Base-by-base conservation (phyloP, 1,284 basidiomycete genomes). In the Cryptococcus sp. region DNA sequence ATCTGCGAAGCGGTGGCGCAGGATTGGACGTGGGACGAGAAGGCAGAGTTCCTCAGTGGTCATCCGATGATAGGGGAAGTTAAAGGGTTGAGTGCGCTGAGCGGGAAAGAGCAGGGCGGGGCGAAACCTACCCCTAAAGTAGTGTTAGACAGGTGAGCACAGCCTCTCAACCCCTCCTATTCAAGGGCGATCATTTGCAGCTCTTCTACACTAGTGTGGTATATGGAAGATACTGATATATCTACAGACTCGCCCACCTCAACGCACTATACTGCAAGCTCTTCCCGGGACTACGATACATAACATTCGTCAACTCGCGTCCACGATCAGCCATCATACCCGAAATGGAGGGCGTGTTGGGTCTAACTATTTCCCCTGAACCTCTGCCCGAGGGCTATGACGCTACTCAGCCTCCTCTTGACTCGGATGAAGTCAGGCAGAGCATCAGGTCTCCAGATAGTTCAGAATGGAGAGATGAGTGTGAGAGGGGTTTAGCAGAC, bases 271-370 rank as follows among this genome's bases (percentile, higher is more conserved):
- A 94, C 71, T 89, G 91, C 72, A 79, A 73, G 25, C 79, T 80
- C 52, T 95, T 87, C 69, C 86, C 88, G 0, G 86, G 86, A 1
- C 76, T 95, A 60, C 82, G 88, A 25, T 95, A 91, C 71, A 89
- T 94, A 78, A 94, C 91, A 3, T 95, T 93, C 71, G 93, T 95
- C 47, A 91, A 92, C 71, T 90, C 90, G 38, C 83, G 93, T 57
- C 83, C 85, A 55, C 82, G 92, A 48, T 82, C 83, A 27, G 83
- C 77, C 48, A 87, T 95, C 65, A 86, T 86, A 47, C 82, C 85
- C 62, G 91, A 93, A 78, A 86, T 95, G 83, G 90, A 93, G 75
- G 81, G 79, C 51, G 81, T 80, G 58, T 80, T 92, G 40, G 81
- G 79, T 5, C 43, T 78, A 5, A 51, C 65, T 1, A 6, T 50